A percentile compares a stretch with the other conserved stretches of the same genome.
Evolutionary conservation across 345 rosid species (phyloP).

Genomic region (Salix suchowensis): DNA sequence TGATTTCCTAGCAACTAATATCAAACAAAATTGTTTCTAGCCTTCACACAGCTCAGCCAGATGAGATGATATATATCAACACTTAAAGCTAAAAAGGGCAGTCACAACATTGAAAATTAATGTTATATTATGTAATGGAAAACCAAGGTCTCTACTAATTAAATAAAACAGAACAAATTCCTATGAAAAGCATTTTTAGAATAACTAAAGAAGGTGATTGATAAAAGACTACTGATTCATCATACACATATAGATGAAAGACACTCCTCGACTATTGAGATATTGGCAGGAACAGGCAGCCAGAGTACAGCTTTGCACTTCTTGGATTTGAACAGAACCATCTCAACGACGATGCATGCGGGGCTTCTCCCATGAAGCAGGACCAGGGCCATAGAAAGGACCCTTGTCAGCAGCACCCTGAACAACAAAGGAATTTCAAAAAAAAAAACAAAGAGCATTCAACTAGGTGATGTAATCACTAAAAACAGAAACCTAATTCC

Average conservation of each 20-base stretch:
- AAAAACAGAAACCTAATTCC: neutral
- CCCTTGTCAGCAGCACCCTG: constrained; percentile 66
- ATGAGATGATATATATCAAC: neutral
- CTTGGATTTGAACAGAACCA: constrained; percentile 18
- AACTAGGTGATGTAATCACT: neutral
- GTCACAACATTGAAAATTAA: too few species aligned
- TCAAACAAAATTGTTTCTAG: neutral
- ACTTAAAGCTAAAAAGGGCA: neutral
- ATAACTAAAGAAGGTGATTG: constrained; percentile 36
- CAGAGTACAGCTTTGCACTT: constrained; percentile 18
- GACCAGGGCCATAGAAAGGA: constrained; percentile 59
- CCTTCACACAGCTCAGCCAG: neutral
- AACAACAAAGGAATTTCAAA: constrained; percentile 20
- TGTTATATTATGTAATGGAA: neutral
- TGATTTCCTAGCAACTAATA: neutral
- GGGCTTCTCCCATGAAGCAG: constrained; percentile 74
- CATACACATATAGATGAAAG: constrained; percentile 30
- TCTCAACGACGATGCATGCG: constrained; percentile 59
- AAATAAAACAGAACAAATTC: constrained; percentile 17
- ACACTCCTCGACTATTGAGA: constrained; percentile 29
- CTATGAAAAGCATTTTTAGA: constrained; percentile 27
- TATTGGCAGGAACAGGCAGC: constrained; percentile 11
- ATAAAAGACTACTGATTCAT: constrained; percentile 32
- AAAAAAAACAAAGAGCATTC: constrained; percentile 2
- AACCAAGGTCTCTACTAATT: neutral